Conservation (phyloP, 2,329 filamentous ascomycete genomes). For the Trichoderma sp. region DNA sequence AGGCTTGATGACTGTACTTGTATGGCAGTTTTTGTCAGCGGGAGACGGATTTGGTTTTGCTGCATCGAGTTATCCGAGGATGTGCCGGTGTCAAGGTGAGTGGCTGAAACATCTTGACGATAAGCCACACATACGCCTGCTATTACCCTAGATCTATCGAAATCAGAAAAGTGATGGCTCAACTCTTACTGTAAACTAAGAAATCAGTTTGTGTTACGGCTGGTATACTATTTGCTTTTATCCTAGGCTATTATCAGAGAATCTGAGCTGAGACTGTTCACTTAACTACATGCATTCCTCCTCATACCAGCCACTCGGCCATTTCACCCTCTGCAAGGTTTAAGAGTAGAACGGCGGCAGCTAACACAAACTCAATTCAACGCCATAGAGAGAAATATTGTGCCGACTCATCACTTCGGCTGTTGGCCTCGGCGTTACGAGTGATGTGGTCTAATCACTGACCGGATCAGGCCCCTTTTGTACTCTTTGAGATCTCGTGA, state of each 20-base stretch:
- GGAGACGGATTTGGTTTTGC: not conserved
- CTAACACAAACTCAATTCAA: not conserved
- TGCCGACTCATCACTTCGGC: not conserved
- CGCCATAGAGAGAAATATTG: not conserved
- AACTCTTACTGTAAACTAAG: no score
- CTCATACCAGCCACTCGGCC: not conserved
- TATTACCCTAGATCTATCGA: not conserved
- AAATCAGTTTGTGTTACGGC: not conserved
- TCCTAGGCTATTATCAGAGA: not conserved
- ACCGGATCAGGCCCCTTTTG: accelerated
- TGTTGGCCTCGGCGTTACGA: not conserved
- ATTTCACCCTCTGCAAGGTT: not conserved
- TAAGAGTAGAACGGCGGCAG: not conserved
- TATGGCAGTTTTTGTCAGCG: not conserved
- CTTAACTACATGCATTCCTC: not conserved
- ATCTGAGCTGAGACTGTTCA: no score
- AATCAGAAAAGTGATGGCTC: not conserved
- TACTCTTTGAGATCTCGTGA: not conserved
- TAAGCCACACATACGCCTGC: no score
- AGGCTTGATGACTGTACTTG: not conserved
- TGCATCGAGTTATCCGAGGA: not conserved
- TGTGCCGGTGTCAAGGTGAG: not conserved
- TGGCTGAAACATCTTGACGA: not conserved
- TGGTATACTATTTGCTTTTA: not conserved
- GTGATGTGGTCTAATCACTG: not conserved